Evolutionary conservation across 805 yeast species (phyloP).

Genomic region (Kodamaea leandrae): DNA sequence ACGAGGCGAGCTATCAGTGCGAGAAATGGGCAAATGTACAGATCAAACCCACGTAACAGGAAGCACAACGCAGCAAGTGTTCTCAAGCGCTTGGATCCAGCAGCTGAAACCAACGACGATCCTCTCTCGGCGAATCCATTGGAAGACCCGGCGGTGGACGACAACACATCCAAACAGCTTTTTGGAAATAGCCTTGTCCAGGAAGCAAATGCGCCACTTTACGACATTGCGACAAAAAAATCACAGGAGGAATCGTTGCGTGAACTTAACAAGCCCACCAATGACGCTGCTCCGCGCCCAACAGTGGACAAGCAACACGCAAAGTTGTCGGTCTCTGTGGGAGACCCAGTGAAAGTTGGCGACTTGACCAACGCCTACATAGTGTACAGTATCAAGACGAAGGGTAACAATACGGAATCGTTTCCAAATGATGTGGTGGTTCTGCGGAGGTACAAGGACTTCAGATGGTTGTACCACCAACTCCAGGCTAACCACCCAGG

Average conservation of each 20-base stretch:
- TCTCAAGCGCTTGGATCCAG: slow-evolving; percentile 25
- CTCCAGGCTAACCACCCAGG: slow-evolving; percentile 87
- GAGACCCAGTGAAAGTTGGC: slow-evolving; percentile 90
- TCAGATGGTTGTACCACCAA: slow-evolving; percentile 91
- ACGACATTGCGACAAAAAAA: slow-evolving; percentile 32
- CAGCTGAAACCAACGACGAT: slow-evolving; percentile 5
- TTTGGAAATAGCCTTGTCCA: slow-evolving; percentile 36
- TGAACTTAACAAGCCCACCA: background rate
- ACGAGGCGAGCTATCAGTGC: slow-evolving; percentile 5
- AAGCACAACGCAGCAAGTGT: slow-evolving; percentile 29
- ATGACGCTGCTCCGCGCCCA: slow-evolving; percentile 8
- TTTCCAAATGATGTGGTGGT: slow-evolving; percentile 39
- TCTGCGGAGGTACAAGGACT: slow-evolving; percentile 84
- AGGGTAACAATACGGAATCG: slow-evolving; percentile 24
- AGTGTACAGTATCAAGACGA: slow-evolving; percentile 74
- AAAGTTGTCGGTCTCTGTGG: slow-evolving; percentile 66
- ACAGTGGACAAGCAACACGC: slow-evolving; percentile 20
- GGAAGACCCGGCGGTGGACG: slow-evolving; percentile 12
- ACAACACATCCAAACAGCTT: slow-evolving; percentile 19
- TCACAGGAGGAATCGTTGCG: slow-evolving; percentile 13
- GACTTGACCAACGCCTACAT: slow-evolving; percentile 87
- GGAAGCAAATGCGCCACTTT: slow-evolving; percentile 55
- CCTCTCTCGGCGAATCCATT: slow-evolving; percentile 11
- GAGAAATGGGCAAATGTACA: slow-evolving; percentile 27
- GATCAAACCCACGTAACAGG: slow-evolving; percentile 28